A percentile compares a stretch with the other conserved stretches of the same genome.
phyloP scores from a whole-genome alignment of 2,329 filamentous ascomycete genomes.

The Malbranchea zuffiana region DNA sequence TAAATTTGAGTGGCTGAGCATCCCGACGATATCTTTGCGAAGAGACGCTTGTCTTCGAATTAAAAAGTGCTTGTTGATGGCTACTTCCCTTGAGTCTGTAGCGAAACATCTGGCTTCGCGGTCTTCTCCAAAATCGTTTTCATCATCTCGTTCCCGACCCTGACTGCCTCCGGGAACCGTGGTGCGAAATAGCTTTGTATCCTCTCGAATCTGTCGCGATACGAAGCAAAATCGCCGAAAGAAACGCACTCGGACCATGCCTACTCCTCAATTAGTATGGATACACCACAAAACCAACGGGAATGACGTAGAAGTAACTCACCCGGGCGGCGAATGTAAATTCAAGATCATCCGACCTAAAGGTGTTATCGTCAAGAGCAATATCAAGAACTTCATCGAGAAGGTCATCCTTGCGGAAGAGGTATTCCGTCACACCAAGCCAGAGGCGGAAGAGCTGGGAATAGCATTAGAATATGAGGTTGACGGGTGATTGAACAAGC shows the following conservation, averaged over 20 bases:
- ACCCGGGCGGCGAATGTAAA: constrained; percentile 89
- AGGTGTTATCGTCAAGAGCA: constrained; percentile 79
- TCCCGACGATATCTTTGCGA: too few relatives aligned
- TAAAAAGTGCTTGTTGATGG: too few relatives aligned
- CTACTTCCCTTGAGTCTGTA: too few relatives aligned
- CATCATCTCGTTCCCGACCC: constrained; percentile 93
- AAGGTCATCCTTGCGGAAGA: constrained; percentile 72
- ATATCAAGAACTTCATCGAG: constrained; percentile 78
- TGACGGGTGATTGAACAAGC: constrained; percentile 2
- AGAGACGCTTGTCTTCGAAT: too few relatives aligned
- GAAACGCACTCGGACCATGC: constrained; percentile 93
- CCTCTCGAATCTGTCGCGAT: constrained; percentile 78
- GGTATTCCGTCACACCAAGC: constrained; percentile 91
- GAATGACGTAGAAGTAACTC: constrained; percentile 19
- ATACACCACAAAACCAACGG: not conserved
- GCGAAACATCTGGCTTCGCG: constrained; percentile 13
- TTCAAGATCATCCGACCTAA: constrained; percentile 89
- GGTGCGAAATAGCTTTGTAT: constrained; percentile 90
- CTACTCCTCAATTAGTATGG: constrained; percentile 24
- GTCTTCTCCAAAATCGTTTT: constrained; percentile 83
- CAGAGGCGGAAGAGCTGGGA: constrained; percentile 75
- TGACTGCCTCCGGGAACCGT: constrained; percentile 74
- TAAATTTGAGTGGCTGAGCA: too few relatives aligned
- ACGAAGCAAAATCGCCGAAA: constrained; percentile 85
- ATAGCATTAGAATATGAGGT: not conserved